Conservation (phyloP, 2,329 filamentous ascomycete genomes). For the Coniochaeta prunicola region DNA sequence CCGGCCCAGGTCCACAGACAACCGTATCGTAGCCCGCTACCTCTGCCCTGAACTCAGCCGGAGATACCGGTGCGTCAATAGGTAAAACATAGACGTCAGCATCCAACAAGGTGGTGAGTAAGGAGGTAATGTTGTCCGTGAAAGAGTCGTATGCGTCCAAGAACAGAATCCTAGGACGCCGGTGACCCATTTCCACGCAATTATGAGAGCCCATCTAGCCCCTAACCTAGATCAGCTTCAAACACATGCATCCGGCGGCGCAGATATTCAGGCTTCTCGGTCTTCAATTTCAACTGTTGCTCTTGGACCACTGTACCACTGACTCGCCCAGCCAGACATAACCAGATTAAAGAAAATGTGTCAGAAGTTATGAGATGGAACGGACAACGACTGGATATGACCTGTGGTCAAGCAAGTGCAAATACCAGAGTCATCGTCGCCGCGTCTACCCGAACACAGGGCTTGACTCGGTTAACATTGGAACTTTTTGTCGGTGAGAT, state of each 20-base stretch:
- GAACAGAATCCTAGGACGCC: slow-evolving; percentile 58
- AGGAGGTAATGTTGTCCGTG: slow-evolving; percentile 85
- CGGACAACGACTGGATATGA: neutral
- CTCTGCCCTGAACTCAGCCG: slow-evolving; percentile 37
- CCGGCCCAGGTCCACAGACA: slow-evolving; percentile 85
- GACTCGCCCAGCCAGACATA: too few species aligned
- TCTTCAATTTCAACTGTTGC: too few species aligned
- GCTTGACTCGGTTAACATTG: neutral
- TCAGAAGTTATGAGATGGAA: neutral
- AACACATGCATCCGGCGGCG: neutral
- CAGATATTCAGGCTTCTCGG: neutral
- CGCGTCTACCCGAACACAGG: neutral
- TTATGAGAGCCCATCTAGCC: neutral
- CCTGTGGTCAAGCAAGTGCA: neutral
- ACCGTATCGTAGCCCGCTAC: slow-evolving; percentile 68
- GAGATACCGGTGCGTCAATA: slow-evolving; percentile 48
- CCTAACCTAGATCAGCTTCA: neutral
- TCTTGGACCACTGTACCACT: too few species aligned
- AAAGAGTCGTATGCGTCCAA: slow-evolving; percentile 97
- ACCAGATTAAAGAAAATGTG: too few species aligned
- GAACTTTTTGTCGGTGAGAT: slow-evolving; percentile 2
- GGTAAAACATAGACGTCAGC: slow-evolving; percentile 64
- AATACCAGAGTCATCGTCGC: neutral
- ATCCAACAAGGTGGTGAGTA: slow-evolving; percentile 63
- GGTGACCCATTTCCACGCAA: neutral